phyloP scores from a whole-genome alignment of 2,329 filamentous ascomycete genomes.

The Alternaria arborescens region DNA sequence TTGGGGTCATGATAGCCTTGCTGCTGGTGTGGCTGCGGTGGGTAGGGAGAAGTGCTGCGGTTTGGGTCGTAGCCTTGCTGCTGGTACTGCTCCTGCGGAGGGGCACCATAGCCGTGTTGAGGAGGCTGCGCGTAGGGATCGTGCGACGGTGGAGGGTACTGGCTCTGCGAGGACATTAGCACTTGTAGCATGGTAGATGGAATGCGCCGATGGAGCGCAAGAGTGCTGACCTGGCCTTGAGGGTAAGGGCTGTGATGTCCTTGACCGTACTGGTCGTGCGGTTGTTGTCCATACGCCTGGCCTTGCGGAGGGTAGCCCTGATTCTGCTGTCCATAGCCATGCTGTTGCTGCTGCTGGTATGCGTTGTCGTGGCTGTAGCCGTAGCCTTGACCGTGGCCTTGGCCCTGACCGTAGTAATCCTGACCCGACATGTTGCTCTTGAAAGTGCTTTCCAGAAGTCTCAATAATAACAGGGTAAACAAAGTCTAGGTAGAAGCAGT shows the following conservation, averaged over 20 bases:
- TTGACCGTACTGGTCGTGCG: slow-evolving; percentile 41
- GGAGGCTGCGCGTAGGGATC: slow-evolving; percentile 37
- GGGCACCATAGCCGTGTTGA: slow-evolving; percentile 41
- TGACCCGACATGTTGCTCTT: slow-evolving; percentile 32
- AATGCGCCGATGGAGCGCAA: slow-evolving; percentile 22
- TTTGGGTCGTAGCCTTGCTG: slow-evolving; percentile 49
- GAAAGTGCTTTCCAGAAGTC: neutral
- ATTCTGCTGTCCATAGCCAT: slow-evolving; percentile 35
- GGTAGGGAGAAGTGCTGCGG: slow-evolving; percentile 49
- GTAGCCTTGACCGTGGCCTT: slow-evolving; percentile 27
- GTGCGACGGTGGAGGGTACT: slow-evolving; percentile 41
- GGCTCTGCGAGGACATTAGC: slow-evolving; percentile 34
- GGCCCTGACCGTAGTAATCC: slow-evolving; percentile 48
- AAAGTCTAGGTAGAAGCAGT: slow-evolving; percentile 8
- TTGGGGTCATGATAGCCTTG: slow-evolving; percentile 29
- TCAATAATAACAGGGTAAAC: neutral
- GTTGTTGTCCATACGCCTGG: slow-evolving; percentile 37
- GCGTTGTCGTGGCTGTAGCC: slow-evolving; percentile 37
- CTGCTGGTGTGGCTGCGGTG: slow-evolving; percentile 39
- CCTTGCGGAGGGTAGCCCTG: slow-evolving; percentile 32
- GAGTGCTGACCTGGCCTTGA: slow-evolving; percentile 31
- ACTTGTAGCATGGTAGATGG: neutral
- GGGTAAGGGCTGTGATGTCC: slow-evolving; percentile 17
- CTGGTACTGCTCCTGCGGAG: slow-evolving; percentile 40
- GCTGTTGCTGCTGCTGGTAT: slow-evolving; percentile 32